These are phyloP conservation scores for Opeltia flavorubescens DNA, from an alignment of 495 filamentous ascomycete genomes.

Conservation along the genomic window DNA sequence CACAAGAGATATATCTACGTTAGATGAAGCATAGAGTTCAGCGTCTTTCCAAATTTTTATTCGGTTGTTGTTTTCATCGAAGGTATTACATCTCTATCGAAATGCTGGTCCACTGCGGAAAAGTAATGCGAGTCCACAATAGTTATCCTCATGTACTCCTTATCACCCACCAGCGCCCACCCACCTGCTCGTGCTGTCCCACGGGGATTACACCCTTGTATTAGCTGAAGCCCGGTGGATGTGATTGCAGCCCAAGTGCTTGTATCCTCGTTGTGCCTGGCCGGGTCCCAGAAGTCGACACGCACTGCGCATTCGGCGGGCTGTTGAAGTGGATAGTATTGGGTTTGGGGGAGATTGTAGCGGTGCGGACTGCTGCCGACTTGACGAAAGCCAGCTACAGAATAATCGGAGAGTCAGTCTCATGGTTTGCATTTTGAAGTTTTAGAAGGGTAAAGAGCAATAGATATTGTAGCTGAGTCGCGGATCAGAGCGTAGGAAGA, in stretches of 20 bases:
- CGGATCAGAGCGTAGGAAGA: neutral
- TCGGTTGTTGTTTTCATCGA: no score
- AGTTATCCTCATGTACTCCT: neutral
- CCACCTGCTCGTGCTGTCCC: neutral
- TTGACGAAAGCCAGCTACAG: neutral
- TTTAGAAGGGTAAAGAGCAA: neutral
- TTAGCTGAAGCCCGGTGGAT: neutral
- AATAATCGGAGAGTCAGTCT: neutral
- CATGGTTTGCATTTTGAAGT: no score
- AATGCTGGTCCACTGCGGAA: no score
- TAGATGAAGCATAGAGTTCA: no score
- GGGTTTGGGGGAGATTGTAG: neutral
- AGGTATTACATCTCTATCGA: no score
- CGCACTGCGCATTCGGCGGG: neutral
- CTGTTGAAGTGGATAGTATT: neutral
- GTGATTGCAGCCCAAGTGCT: conserved; percentile 1
- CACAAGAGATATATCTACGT: no score
- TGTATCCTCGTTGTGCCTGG: neutral
- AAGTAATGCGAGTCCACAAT: neutral
- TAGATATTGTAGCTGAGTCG: neutral
- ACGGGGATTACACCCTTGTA: neutral
- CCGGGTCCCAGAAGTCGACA: neutral
- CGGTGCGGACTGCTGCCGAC: neutral
- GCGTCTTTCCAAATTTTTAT: no score
- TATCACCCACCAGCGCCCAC: neutral